Percentiles rank a stretch among this genome's conserved stretches.
phyloP scores from a whole-genome alignment of 495 filamentous ascomycete genomes.

The Aspergillus nanangensis region DNA sequence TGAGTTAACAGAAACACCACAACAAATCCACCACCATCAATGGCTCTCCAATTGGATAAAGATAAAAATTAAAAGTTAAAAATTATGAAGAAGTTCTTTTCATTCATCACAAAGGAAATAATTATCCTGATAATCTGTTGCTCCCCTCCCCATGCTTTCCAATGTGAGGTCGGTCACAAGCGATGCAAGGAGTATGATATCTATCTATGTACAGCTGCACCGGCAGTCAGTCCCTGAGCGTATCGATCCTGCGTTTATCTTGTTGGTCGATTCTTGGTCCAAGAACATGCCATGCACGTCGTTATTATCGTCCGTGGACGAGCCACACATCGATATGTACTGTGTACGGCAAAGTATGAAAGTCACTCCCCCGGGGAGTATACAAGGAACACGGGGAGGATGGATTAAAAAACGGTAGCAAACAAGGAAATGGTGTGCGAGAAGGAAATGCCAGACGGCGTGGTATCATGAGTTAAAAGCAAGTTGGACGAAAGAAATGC shows the following conservation, averaged over 20 bases:
- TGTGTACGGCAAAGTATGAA: constrained; percentile 23
- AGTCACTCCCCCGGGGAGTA: constrained; percentile 19
- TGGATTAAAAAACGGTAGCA: constrained; percentile 37
- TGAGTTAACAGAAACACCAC: too few species aligned
- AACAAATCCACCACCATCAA: too few species aligned
- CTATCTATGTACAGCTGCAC: constrained; percentile 39
- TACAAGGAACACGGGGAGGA: constrained; percentile 29
- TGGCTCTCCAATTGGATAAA: too few species aligned
- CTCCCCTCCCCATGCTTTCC: background rate
- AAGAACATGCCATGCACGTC: constrained; percentile 8
- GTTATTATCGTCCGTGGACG: constrained; percentile 20
- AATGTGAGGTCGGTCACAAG: too few species aligned
- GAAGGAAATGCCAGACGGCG: constrained; percentile 26
- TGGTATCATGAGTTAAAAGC: constrained; percentile 27
- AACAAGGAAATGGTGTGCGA: constrained; percentile 18
- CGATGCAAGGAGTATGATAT: constrained; percentile 7
- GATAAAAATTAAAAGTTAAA: too few species aligned
- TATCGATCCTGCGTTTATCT: constrained; percentile 11
- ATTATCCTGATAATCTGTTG: background rate
- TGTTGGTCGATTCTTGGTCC: constrained; percentile 11
- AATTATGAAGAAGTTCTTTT: too few species aligned
- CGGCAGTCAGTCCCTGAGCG: too few species aligned
- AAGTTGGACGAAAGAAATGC: too few species aligned
- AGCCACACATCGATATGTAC: constrained; percentile 25
- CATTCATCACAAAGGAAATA: constrained; percentile 30